phyloP scores from a whole-genome alignment of 2,329 filamentous ascomycete species.

The Claviceps maximensis region DNA sequence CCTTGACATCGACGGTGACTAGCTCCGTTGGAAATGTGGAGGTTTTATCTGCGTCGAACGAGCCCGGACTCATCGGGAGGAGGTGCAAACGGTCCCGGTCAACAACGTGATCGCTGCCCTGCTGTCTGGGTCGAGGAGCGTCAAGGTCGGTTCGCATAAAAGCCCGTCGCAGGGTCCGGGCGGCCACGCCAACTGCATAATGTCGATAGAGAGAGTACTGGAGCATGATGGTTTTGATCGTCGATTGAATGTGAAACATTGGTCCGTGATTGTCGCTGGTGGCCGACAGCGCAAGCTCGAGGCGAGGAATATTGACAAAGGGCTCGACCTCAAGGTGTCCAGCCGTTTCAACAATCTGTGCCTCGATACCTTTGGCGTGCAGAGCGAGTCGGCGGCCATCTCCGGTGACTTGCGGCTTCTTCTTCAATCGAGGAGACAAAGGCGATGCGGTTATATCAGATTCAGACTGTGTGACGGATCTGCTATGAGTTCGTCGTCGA shows the following conservation, averaged over 20 bases:
- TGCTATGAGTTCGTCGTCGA: conserved; percentile 62
- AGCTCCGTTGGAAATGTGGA: conserved; percentile 43
- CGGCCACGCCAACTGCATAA: conserved; percentile 75
- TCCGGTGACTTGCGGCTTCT: conserved; percentile 41
- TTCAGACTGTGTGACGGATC: conserved; percentile 55
- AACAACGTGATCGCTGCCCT: conserved; percentile 12
- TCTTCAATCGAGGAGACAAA: conserved; percentile 27
- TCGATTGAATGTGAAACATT: conserved; percentile 74
- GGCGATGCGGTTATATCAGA: conserved; percentile 38
- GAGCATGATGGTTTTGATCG: conserved; percentile 63
- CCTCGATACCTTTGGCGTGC: conserved; percentile 73
- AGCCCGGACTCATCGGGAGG: conserved; percentile 21
- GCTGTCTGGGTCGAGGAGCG: conserved; percentile 19
- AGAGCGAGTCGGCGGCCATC: conserved; percentile 75
- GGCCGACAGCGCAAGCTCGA: conserved; percentile 77
- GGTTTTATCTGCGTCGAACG: conserved; percentile 18
- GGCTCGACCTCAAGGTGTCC: conserved; percentile 76
- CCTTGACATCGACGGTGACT: conserved; percentile 69
- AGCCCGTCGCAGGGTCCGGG: conserved; percentile 58
- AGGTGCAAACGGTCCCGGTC: conserved; percentile 19
- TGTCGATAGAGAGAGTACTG: conserved; percentile 92
- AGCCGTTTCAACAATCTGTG: conserved; percentile 76
- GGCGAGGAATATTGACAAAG: conserved; percentile 73
- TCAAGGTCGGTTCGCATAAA: conserved; percentile 44
- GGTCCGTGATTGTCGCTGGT: conserved; percentile 77